Evolutionary conservation across 2,329 filamentous ascomycete species (phyloP), one percentile per base, ranked within the genome.

Genomic region (Fusarium virguliforme): DNA sequence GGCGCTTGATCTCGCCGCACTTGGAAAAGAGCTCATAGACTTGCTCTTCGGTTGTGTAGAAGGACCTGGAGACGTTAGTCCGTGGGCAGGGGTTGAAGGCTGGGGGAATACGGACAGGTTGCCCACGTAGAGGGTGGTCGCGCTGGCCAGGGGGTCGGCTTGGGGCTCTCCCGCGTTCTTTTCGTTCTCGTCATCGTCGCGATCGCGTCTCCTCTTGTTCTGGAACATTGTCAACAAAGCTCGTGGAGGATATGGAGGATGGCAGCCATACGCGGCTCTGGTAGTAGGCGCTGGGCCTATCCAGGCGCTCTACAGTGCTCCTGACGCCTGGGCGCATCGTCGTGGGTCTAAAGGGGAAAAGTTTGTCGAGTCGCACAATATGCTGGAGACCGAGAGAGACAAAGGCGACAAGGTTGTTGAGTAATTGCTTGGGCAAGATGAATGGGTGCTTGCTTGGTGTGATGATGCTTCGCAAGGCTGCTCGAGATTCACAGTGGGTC

Each of bases 1-100:
- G 89, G 30, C 96, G 93, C 84, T 99, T 99, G 83, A 99, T 97
- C 85, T 98, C 96, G 77, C 96, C 96, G 82, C 94, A 95, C 87
- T 97, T 97, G 65, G 92, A 91, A 82, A 98, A 98, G 53, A 98
- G 90, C 83, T 98, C 95, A 82, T 98, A 95, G 66, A 99, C 97
- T 81, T 99, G 96, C 84, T 99, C 96, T 81, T 99, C 96, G 62
- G 96, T 99, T 26, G 96, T 99, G 87, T 97, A 98, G 85, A 98
- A 98, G 41, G 95, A 97, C 60, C 93, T 94, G 74, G 43, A 18
- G 26, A 59, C 70, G 70, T 62, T 34, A 63, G 61, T 69, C 10
- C 74, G 59, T 30, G 54, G 15, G 46, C 35, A 28, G 53, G 8
- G 34, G 32, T 26, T 8, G 15, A 54, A 30, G n/a, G 28, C 15